Conservation (phyloP, 1,139 yeast species). For the Blastobotrys aristatus region DNA sequence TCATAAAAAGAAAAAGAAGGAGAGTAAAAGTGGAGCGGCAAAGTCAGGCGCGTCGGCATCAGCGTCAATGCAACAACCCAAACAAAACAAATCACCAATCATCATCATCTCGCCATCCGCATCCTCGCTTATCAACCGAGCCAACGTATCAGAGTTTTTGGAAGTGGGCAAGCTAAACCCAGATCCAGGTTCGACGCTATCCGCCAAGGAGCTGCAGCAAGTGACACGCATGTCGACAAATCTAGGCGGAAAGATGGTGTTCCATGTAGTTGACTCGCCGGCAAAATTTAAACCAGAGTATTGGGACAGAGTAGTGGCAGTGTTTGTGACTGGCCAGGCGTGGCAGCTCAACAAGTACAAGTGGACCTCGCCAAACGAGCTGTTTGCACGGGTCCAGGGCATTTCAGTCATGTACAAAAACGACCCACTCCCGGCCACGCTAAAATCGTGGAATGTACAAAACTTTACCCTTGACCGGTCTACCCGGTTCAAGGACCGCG, state of each 20-base stretch:
- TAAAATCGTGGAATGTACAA: slow-evolving; percentile 84
- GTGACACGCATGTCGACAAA: slow-evolving; percentile 54
- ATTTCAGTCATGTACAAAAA: slow-evolving; percentile 72
- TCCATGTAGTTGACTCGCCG: slow-evolving; percentile 80
- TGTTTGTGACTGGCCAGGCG: slow-evolving; percentile 92
- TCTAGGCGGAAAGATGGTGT: slow-evolving; percentile 54
- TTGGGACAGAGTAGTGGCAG: slow-evolving; percentile 91
- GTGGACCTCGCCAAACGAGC: slow-evolving; percentile 69
- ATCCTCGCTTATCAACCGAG: slow-evolving; percentile 75
- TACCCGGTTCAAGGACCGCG: slow-evolving; percentile 82
- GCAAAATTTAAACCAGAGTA: slow-evolving; percentile 93
- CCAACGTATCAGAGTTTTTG: slow-evolving; percentile 76
- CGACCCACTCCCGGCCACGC: slow-evolving; percentile 70
- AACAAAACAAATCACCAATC: slow-evolving; percentile 49
- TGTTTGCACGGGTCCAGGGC: slow-evolving; percentile 83
- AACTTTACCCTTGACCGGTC: slow-evolving; percentile 73
- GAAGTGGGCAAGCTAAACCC: slow-evolving; percentile 70
- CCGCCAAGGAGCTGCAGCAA: slow-evolving; percentile 42
- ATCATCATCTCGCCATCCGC: slow-evolving; percentile 92
- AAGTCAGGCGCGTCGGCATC: neutral
- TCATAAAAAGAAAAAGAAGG: slow-evolving; percentile 9
- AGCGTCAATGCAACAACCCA: slow-evolving; percentile 8
- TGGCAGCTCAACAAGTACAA: slow-evolving; percentile 94
- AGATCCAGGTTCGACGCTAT: slow-evolving; percentile 41
- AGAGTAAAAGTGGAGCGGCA: neutral